A percentile compares a stretch with the other conserved stretches of the same genome.
Evolutionary conservation across 2,329 filamentous ascomycete species (phyloP).

Genomic region (Calonectria fujianensis): DNA sequence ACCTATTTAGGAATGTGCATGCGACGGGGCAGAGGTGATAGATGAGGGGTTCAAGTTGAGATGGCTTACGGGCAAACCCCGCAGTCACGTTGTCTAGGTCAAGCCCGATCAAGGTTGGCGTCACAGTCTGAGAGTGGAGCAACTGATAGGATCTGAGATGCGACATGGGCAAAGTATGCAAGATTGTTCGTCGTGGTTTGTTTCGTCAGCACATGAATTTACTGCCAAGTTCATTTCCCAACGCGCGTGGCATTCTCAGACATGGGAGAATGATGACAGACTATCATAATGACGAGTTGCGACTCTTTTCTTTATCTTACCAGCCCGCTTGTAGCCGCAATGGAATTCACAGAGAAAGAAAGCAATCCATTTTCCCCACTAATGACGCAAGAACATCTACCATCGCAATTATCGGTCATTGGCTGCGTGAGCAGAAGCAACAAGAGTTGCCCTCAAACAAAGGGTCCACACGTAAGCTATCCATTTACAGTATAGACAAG

Average conservation of each 20-base stretch:
- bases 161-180: neutral
- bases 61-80: conserved; percentile 10
- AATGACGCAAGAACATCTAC: neutral
- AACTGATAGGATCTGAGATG: neutral
- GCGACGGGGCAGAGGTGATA: neutral
- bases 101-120: conserved; percentile 16
- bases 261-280: neutral
- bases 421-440: neutral
- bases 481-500: conserved; percentile 15
- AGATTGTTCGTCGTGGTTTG: neutral
- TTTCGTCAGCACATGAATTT: neutral
- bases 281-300: neutral
- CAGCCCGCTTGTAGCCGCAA: neutral
- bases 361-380: neutral
- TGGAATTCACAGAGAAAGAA: neutral
- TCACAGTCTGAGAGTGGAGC: neutral
- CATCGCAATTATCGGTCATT: neutral
- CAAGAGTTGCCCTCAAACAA: neutral
- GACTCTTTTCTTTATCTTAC: neutral
- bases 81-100: neutral
- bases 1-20: conserved; percentile 7
- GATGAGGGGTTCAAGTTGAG: conserved; percentile 6
- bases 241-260: neutral
- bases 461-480: neutral
- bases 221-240: neutral